Conservation (phyloP, 495 filamentous ascomycete genomes). For the Penicilliopsis zonata region DNA sequence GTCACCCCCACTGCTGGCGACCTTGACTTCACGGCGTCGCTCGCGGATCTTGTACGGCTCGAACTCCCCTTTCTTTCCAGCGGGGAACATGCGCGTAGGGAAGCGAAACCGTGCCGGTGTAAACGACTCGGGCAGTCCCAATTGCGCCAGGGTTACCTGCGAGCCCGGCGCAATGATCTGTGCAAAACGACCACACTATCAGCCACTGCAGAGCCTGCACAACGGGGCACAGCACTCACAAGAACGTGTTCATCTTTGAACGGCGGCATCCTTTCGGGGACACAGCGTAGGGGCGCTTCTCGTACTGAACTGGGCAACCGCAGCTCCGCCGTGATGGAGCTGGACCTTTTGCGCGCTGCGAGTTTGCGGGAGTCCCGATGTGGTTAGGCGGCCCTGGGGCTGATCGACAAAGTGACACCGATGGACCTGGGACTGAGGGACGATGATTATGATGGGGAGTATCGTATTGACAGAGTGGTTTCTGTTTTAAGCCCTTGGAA, state of each 20-base stretch:
- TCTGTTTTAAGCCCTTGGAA: too few relatives aligned
- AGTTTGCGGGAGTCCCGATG: too few relatives aligned
- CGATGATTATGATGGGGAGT: too few relatives aligned
- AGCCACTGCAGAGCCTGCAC: neutral
- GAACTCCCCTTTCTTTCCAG: conserved; percentile 65
- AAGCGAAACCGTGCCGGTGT: conserved; percentile 73
- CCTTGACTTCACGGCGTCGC: conserved; percentile 43
- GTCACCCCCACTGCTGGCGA: conserved; percentile 17
- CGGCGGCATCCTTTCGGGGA: conserved; percentile 45
- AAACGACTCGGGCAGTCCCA: conserved; percentile 83
- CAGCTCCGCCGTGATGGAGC: too few relatives aligned
- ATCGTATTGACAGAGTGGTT: too few relatives aligned
- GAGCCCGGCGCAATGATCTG: conserved; percentile 92
- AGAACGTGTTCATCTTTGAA: conserved; percentile 72
- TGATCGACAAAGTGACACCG: too few relatives aligned
- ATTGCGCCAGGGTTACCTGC: conserved; percentile 84
- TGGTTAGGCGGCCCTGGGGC: too few relatives aligned
- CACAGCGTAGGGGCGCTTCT: conserved; percentile 2
- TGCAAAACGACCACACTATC: neutral
- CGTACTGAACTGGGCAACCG: too few relatives aligned
- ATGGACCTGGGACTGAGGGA: too few relatives aligned
- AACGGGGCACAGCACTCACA: conserved; percentile 26
- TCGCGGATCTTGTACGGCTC: conserved; percentile 74
- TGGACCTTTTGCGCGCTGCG: too few relatives aligned
- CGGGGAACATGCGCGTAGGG: conserved; percentile 87